Percentiles rank a stretch among this genome's conserved stretches.
Evolutionary conservation across 805 yeast species (phyloP).

Genomic region (Pichia eremophila): DNA sequence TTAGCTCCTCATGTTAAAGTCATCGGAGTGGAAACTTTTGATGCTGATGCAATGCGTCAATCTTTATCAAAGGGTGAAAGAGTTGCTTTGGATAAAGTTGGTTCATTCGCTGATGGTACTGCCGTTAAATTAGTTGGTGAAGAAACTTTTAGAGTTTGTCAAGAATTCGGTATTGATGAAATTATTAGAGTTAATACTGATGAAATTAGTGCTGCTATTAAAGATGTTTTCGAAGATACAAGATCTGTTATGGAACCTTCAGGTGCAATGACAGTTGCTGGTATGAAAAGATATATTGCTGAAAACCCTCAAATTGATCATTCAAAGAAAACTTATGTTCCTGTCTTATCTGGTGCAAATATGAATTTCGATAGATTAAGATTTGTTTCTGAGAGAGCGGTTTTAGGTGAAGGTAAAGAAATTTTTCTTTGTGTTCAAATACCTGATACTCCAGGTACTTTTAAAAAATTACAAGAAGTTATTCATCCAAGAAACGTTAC

Average conservation of each 20-base stretch:
- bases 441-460: conserved; percentile 91
- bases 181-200: conserved; percentile 53
- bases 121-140: conserved; percentile 87
- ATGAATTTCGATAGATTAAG: conserved; percentile 96
- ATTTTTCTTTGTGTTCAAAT: conserved; percentile 83
- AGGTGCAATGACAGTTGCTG: conserved; percentile 95
- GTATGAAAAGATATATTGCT: conserved; percentile 72
- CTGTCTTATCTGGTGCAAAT: conserved; percentile 91
- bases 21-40: conserved; percentile 92
- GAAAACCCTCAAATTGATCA: conserved; percentile 65
- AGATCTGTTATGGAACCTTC: conserved; percentile 92
- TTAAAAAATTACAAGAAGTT: conserved; percentile 62
- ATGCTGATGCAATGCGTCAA: conserved; percentile 85
- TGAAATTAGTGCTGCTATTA: conserved; percentile 91
- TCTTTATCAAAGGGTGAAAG: conserved; percentile 51
- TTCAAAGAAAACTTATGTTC: conserved; percentile 60
- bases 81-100: conserved; percentile 60
- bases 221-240: conserved; percentile 93
- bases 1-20: conserved; percentile 96
- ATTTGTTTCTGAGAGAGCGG: conserved; percentile 95
- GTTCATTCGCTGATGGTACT: conserved; percentile 98
- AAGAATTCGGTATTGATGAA: conserved; percentile 69
- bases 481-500: conserved; percentile 87
- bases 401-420: conserved; percentile 96
- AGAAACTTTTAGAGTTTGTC: conserved; percentile 79